Evolutionary conservation across 192 early-diverging fungal genomes (phyloP).

Genomic region (Coemansia erecta): DNA sequence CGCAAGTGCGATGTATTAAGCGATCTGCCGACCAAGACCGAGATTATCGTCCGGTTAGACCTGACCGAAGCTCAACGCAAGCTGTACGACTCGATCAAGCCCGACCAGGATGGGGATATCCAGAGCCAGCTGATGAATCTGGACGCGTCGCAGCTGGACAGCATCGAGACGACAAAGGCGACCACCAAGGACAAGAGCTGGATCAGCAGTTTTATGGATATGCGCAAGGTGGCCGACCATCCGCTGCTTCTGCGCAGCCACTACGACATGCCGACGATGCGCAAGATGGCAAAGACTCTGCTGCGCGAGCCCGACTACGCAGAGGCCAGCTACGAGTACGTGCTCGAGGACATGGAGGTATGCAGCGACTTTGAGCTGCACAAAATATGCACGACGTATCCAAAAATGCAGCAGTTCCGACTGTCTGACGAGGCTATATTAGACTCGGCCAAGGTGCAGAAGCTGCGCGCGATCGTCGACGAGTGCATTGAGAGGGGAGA

Average conservation of each 20-base stretch:
- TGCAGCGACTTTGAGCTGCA: slow-evolving; percentile 88
- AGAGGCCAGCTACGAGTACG: slow-evolving; percentile 69
- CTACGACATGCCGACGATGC: slow-evolving; percentile 59
- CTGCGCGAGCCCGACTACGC: slow-evolving; percentile 71
- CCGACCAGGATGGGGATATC: slow-evolving; percentile 29
- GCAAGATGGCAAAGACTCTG: slow-evolving; percentile 67
- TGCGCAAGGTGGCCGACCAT: slow-evolving; percentile 85
- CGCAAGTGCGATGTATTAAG: slow-evolving; percentile 71
- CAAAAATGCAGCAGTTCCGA: slow-evolving; percentile 39
- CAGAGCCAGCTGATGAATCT: slow-evolving; percentile 19
- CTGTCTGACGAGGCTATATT: slow-evolving; percentile 60
- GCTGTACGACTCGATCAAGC: slow-evolving; percentile 56
- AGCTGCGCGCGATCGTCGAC: slow-evolving; percentile 60
- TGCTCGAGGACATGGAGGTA: slow-evolving; percentile 83
- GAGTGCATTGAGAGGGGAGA: slow-evolving; percentile 24
- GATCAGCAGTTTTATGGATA: slow-evolving; percentile 70
- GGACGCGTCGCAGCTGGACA: slow-evolving; percentile 21
- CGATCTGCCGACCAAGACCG: slow-evolving; percentile 64
- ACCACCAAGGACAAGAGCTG: slow-evolving; percentile 21
- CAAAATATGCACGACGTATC: slow-evolving; percentile 54
- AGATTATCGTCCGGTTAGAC: slow-evolving; percentile 54
- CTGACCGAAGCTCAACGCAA: slow-evolving; percentile 53
- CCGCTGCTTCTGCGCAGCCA: slow-evolving; percentile 71
- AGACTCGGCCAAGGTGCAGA: slow-evolving; percentile 75
- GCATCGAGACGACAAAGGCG: slow-evolving; percentile 2